These are phyloP conservation scores for Cercospora sp. DNA, from an alignment of 2,329 filamentous ascomycete species.

Conservation along the genomic window DNA sequence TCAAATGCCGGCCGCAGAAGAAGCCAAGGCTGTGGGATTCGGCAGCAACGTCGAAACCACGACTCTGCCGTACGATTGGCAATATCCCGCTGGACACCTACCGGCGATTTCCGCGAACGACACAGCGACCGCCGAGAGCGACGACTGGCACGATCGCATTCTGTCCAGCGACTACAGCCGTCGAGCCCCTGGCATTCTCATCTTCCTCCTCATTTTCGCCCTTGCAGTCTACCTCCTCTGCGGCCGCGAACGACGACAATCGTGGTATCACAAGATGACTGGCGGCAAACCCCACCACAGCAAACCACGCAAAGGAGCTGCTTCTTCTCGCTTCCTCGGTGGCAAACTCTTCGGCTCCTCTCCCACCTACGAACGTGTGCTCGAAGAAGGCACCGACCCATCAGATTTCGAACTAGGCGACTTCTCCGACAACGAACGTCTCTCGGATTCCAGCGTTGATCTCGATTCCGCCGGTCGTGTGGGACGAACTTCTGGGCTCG, in stretches of 20 bases:
- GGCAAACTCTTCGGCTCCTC: constrained; percentile 65
- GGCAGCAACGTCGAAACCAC: constrained; percentile 69
- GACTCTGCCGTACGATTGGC: constrained; percentile 64
- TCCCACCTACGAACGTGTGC: constrained; percentile 72
- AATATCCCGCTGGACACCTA: constrained; percentile 63
- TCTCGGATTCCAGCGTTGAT: constrained; percentile 24
- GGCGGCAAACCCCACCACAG: constrained; percentile 44
- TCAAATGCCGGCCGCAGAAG: constrained; percentile 68
- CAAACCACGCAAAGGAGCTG: not conserved
- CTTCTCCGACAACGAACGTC: constrained; percentile 56
- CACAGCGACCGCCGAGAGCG: constrained; percentile 47
- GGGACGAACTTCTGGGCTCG: constrained; percentile 65
- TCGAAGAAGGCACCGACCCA: constrained; percentile 71
- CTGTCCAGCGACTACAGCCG: constrained; percentile 64
- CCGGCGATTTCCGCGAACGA: constrained; percentile 42
- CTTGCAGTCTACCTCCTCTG: constrained; percentile 72
- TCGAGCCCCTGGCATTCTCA: constrained; percentile 70
- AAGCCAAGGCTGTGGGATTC: constrained; percentile 80
- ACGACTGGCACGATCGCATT: constrained; percentile 59
- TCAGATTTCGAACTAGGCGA: constrained; percentile 76
- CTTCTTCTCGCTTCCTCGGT: constrained; percentile 20
- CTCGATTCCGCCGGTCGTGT: constrained; percentile 45
- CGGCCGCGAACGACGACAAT: constrained; percentile 71
- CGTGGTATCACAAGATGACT: constrained; percentile 58
- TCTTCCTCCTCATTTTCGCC: constrained; percentile 73